Percentiles rank a stretch among this genome's conserved stretches.
Evolutionary conservation across 1,284 basidiomycete species (phyloP).

Genomic region (Baeospora myosura): DNA sequence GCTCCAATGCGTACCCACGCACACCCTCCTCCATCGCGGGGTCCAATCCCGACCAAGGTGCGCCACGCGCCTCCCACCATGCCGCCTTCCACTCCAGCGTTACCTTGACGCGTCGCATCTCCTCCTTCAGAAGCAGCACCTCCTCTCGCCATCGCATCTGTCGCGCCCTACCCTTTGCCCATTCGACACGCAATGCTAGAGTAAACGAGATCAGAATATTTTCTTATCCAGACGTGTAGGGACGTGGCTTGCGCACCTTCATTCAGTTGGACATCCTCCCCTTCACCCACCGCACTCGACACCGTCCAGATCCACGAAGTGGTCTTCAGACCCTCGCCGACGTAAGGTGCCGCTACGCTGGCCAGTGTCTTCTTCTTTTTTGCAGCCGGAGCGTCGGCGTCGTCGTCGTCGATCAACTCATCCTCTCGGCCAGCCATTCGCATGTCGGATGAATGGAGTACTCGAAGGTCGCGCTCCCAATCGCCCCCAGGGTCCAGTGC

Average conservation of each 20-base stretch:
- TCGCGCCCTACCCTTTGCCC: background rate
- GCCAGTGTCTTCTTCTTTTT: background rate
- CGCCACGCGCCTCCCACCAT: background rate
- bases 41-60: background rate
- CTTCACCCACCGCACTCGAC: background rate
- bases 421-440: background rate
- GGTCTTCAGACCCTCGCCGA: background rate
- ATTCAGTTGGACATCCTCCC: background rate
- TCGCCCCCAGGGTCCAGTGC: background rate
- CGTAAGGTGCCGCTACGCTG: background rate
- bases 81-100: background rate
- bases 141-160: background rate
- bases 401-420: background rate
- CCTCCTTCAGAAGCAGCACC: background rate
- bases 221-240: background rate
- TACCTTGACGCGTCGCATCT: background rate
- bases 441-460: background rate
- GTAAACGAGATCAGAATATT: background rate
- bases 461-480: background rate
- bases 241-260: background rate
- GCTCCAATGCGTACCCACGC: background rate
- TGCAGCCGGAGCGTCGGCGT: background rate
- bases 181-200: background rate
- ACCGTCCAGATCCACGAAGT: slow-evolving; percentile 1
- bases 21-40: background rate